Evolutionary conservation across 345 rosid genomes (phyloP), one percentile per base, ranked within the genome.

Genomic region (Euphorbia peplus): DNA sequence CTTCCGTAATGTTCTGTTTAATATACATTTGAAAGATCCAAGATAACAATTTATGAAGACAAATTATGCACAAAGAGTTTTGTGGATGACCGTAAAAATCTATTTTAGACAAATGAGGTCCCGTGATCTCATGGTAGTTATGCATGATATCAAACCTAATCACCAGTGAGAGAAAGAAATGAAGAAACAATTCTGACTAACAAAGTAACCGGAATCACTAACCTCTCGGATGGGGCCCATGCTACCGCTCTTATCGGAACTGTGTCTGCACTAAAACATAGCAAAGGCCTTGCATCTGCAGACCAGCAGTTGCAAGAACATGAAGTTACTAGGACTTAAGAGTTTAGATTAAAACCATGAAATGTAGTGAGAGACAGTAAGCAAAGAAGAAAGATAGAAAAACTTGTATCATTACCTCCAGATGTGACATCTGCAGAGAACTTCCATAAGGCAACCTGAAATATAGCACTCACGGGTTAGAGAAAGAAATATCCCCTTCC

Each of bases 361-460:
- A 58, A 52, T 22, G 22, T 24, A 54, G 24, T 29, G 12, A 54
- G 5, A 42, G 24, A 22, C 21, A 44, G 6, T 1, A 28, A 24
- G 52, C 21, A 66, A 6, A 59, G 35, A 50, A 68, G 48, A 66
- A 39, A 50, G 48, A 10, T 52, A 18, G 10, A 59, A 37, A 52
- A 18, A 55, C 35, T 4, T 12, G 12, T 48, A 41, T 62, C 69
- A 74, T 59, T 82, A 95, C 96, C 95, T 81, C 78, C 83, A 19
- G 78, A 75, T 73, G 85, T 56, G 70, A 68, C 77, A 72, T 74
- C 72, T 37, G 70, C 71, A 77, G 82, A 78, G 76, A 91, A 95
- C 77, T 91, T 95, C 99, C 98, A 91, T 71, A 95, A 70, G 79
- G 93, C 99, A 84, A 95, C 92, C 99, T 91, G 85, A 78, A 74